Base-by-base conservation (phyloP, 2,329 filamentous ascomycete genomes). In the Ustulina deusta region DNA sequence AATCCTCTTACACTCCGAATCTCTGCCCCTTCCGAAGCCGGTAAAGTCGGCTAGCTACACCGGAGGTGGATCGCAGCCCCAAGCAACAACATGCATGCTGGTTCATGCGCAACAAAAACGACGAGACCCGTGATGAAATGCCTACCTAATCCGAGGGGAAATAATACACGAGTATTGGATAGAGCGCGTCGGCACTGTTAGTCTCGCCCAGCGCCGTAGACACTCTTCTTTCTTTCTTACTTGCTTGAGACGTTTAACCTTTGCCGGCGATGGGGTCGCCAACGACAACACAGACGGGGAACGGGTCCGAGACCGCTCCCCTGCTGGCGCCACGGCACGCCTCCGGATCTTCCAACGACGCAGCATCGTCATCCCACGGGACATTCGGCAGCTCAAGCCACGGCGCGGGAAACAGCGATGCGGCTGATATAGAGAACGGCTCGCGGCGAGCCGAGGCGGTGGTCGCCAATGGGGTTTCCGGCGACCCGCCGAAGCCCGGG, bases 391-490 rank as follows among this genome's bases (percentile, higher is more conserved):
- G 36, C 49, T 29, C 64, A 20, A 55, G 51, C 25, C 65, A 52
- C 15, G n/a, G 15, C n/a, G 56, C 20, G 34, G 71, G 77, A 69
- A 70, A 74, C 73, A 63, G 73, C n/a, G n/a, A n/a, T 69, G 57
- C 72, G 44, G 65, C 71, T 11, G 38, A 64, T 20, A 10, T 44
- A 34, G 56, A 61, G 20, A 58, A 65, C 7, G 49, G 61, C 0
- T 32, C 17, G 7, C 20, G 15, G 22, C 44, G 44, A 72, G 55
- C 65, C 65, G 68, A 67, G 46, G 38, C 66, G 66, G 52, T 83
- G 66, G 52, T 83, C 34, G 51, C 83, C 36, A 75, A 74, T 29
- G 62, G 20, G 40, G 25, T 32, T 44, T 34, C 32, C 40, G 73
- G 75, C 27, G 58, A 42, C 15, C 38, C 54, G 70, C 70, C 69